Percentiles rank a stretch among this genome's conserved stretches.
These are phyloP conservation scores for Liriodendron chinense DNA, from an alignment of 164 flowering plant species.

Conservation along the genomic window DNA sequence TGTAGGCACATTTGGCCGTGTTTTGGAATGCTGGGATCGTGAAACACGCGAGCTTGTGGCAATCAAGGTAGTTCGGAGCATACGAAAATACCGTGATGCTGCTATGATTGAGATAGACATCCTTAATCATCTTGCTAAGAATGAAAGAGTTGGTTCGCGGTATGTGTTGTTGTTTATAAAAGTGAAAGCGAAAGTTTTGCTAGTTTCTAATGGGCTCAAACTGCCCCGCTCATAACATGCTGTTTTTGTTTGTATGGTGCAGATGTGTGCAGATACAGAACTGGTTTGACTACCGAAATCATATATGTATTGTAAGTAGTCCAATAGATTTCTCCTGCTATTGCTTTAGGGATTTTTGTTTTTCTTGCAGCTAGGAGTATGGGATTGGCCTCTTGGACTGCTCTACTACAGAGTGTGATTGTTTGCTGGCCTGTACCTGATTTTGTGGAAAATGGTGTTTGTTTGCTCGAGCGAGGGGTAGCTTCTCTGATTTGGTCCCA, in stretches of 20 bases:
- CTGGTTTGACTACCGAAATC: conserved; percentile 96
- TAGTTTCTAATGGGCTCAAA: not conserved
- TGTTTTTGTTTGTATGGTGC: conserved; percentile 26
- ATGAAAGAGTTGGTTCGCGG: conserved; percentile 50
- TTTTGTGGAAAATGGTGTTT: not conserved
- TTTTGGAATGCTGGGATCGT: conserved; percentile 96
- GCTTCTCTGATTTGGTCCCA: not conserved
- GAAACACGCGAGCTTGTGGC: conserved; percentile 65
- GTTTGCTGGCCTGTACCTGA: not conserved
- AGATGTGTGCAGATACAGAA: conserved; percentile 79
- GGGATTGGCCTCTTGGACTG: not conserved
- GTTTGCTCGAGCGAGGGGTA: not conserved
- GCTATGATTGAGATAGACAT: conserved; percentile 87
- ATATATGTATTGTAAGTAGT: conserved; percentile 85
- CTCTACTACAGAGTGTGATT: not conserved
- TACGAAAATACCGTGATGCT: conserved; percentile 77
- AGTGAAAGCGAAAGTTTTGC: not conserved
- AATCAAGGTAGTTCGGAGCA: conserved; percentile 76
- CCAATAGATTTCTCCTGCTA: conserved; percentile 10
- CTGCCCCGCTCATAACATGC: not conserved
- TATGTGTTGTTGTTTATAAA: conserved; percentile 24
- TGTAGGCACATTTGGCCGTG: conserved; percentile 98
- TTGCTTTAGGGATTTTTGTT: not conserved
- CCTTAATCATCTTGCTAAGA: conserved; percentile 59
- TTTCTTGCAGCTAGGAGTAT: not conserved